Percentiles rank a stretch among this genome's conserved stretches.
phyloP scores from a whole-genome alignment of 345 rosid species.

The Boechera stricta region DNA sequence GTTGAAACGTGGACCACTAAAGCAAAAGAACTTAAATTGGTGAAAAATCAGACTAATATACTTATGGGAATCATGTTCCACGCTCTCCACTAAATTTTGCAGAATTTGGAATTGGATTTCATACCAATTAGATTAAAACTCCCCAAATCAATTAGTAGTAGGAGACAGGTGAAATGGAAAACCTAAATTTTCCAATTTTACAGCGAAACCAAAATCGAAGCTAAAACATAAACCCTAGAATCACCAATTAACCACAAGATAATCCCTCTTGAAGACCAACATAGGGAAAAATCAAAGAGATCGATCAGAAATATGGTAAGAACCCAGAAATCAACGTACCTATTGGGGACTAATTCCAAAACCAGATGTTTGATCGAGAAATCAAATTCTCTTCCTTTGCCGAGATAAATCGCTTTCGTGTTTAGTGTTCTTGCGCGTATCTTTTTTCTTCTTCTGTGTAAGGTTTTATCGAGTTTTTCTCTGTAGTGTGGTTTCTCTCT shows the following conservation, averaged over 20 bases:
- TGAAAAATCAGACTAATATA: not conserved
- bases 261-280: not conserved
- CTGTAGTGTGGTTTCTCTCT: not conserved
- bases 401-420: not conserved
- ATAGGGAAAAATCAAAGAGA: not conserved
- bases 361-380: not conserved
- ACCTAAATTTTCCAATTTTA: not conserved
- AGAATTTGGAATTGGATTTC: not conserved
- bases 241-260: not conserved
- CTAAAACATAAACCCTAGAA: slow-evolving; percentile 2
- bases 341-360: not conserved
- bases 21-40: not conserved
- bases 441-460: not conserved
- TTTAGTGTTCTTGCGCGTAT: not conserved
- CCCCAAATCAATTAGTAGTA: not conserved
- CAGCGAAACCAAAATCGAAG: not conserved
- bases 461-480: not conserved
- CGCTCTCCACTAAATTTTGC: not conserved
- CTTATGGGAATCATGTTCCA: not conserved
- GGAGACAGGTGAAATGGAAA: not conserved
- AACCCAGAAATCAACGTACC: slow-evolving; percentile 28
- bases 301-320: not conserved
- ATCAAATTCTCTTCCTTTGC: not conserved
- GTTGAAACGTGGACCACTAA: not conserved
- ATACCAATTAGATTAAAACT: not conserved